Base-by-base conservation (phyloP, 768 basidiomycete species). In the Collybia sordida region DNA sequence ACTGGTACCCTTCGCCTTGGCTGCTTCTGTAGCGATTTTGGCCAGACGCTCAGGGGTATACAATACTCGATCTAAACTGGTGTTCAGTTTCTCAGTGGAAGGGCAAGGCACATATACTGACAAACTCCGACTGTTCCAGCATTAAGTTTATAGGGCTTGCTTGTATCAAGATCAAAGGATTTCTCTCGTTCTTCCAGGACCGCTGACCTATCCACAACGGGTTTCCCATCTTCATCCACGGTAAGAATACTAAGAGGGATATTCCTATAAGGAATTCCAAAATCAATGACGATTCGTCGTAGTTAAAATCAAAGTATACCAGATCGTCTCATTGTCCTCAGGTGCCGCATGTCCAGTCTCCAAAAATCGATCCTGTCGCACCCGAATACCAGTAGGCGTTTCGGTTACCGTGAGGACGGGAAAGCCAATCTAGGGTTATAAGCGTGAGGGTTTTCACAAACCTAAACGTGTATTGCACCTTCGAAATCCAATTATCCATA, bases 351-450 rank as follows among this genome's bases (percentile, higher is more conserved):
- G 79, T 0, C 93, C 95, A 0, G 86, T 89, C 62, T 91, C 88
- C 41, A 98, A 73, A 79, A 97, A 98, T 17, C 97, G 80, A 64
- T 97, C 90, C 69, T 98, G 97, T 27, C 85, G 82, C 47, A 98
- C 77, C 49, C 74, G 78, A 58, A 99, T 84, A 8, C 86, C 86
- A 38, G 77, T 80, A 0, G 73, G 65, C 11, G 75, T 79, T 68
- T 98, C 94, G 1, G 82, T 87, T 39, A 98, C 91, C 25, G 83
- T 88, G 48, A 98, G 65, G 21, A 98, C 85, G 1, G 97, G 97
- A 74, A 87, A 98, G 14, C 97, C 97, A 40, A 77, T 74, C 71
- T 72, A 40, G 43, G 14, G 45, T 15, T 15, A 50, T 50, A 81
- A 75, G 79, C 79, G 41, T 40, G 49, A 28, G 27, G 19, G 45